A percentile compares a stretch with the other conserved stretches of the same genome.
These are phyloP conservation scores for Pichia sp. DNA, from an alignment of 1,139 yeast genomes.

Conservation along the genomic window DNA sequence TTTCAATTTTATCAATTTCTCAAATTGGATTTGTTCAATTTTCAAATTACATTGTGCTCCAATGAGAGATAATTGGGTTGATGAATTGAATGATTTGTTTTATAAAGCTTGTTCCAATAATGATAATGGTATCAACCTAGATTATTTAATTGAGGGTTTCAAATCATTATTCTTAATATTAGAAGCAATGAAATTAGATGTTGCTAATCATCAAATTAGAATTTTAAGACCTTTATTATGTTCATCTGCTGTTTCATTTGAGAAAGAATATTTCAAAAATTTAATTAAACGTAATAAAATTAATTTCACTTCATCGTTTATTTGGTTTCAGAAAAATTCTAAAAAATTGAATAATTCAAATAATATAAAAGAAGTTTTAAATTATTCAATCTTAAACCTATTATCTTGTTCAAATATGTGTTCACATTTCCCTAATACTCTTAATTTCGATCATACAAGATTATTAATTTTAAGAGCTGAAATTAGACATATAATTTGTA, in stretches of 20 bases:
- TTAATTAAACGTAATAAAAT: conserved; percentile 61
- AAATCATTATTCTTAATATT: conserved; percentile 74
- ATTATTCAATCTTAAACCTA: conserved; percentile 50
- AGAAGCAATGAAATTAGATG: conserved; percentile 95
- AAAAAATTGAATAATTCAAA: conserved; percentile 15
- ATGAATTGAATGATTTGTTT: conserved; percentile 70
- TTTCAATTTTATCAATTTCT: conserved; percentile 60
- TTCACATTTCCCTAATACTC: conserved; percentile 73
- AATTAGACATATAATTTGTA: conserved; percentile 75
- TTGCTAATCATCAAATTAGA: conserved; percentile 90
- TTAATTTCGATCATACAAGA: conserved; percentile 84
- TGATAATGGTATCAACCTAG: conserved; percentile 20
- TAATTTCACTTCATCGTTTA: conserved; percentile 56
- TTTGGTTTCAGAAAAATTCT: conserved; percentile 56
- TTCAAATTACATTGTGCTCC: conserved; percentile 90
- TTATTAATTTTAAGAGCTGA: conserved; percentile 74
- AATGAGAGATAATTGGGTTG: conserved; percentile 88
- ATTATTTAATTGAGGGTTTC: conserved; percentile 59
- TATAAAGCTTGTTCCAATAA: conserved; percentile 44
- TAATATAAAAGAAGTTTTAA: conserved; percentile 32
- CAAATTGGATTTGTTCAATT: conserved; percentile 63
- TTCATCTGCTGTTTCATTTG: conserved; percentile 88
- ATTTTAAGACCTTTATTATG: conserved; percentile 76
- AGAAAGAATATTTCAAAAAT: conserved; percentile 76
- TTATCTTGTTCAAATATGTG: conserved; percentile 76